Evolutionary conservation across 2,329 filamentous ascomycete genomes (phyloP).

Genomic region (Fusarium mundagurra): DNA sequence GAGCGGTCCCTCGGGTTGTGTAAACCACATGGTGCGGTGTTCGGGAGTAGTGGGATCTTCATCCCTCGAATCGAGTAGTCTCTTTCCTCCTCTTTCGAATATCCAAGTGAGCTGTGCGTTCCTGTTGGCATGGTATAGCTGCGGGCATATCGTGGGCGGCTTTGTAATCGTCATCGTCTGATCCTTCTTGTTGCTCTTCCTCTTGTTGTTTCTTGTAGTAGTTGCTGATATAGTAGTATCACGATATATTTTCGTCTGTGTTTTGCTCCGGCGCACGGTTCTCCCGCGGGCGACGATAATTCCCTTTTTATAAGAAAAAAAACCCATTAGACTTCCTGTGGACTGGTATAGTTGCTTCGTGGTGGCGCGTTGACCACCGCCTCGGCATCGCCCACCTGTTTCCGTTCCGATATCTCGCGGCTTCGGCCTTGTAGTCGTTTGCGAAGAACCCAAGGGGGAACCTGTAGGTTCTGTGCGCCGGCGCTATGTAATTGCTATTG

Average conservation of each 20-base stretch:
- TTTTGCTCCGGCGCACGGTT: constrained; percentile 38
- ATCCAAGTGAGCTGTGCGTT: constrained; percentile 35
- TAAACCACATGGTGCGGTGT: constrained; percentile 14
- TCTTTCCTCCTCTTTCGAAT: constrained; percentile 37
- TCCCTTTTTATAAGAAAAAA: constrained; percentile 40
- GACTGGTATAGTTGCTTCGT: constrained; percentile 44
- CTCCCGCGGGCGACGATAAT: constrained; percentile 37
- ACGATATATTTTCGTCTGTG: constrained; percentile 30
- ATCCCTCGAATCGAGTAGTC: constrained; percentile 22
- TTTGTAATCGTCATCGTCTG: constrained; percentile 5
- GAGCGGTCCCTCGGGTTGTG: constrained; percentile 9
- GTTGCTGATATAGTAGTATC: constrained; percentile 23
- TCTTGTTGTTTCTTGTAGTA: constrained; percentile 22
- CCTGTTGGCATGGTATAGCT: constrained; percentile 34
- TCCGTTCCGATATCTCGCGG: constrained; percentile 83
- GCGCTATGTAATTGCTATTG: constrained; percentile 83
- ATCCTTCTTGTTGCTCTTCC: constrained; percentile 2
- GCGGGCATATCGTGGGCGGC: constrained; percentile 23
- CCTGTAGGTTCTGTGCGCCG: constrained; percentile 46
- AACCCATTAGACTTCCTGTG: constrained; percentile 44
- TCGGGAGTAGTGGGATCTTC: constrained; percentile 3
- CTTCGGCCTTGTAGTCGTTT: constrained; percentile 70
- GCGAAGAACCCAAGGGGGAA: constrained; percentile 56
- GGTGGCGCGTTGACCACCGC: constrained; percentile 71
- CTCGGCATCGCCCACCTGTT: constrained; percentile 90